phyloP scores from a whole-genome alignment of 1,139 yeast genomes.

The Taphrina deformans region DNA sequence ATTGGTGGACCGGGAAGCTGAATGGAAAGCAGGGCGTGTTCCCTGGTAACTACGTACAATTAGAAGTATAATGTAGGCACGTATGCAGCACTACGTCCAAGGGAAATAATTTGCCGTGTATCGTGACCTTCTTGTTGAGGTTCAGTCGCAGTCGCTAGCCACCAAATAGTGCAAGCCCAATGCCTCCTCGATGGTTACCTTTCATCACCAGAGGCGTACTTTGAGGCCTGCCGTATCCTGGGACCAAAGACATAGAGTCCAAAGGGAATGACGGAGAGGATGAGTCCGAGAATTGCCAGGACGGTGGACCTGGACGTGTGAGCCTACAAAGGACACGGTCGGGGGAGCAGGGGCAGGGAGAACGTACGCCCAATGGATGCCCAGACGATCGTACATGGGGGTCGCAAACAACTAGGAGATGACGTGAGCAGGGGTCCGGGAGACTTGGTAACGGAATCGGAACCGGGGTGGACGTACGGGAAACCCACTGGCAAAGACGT shows the following conservation, averaged over 20 bases:
- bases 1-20: conserved; percentile 97
- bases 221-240: conserved; percentile 20
- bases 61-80: conserved; percentile 41
- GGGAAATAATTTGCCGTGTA: neutral
- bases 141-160: neutral
- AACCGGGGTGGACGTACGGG: conserved; percentile 48
- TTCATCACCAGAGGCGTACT: conserved; percentile 23
- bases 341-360: neutral
- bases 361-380: conserved; percentile 30
- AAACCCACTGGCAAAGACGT: conserved; percentile 69
- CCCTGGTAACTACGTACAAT: conserved; percentile 93
- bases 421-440: too few relatives aligned
- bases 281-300: conserved; percentile 8
- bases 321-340: neutral
- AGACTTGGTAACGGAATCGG: too few relatives aligned
- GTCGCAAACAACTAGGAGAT: conserved; percentile 14
- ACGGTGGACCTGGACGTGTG: neutral
- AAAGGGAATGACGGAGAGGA: conserved; percentile 6
- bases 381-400: conserved; percentile 16
- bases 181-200: too few relatives aligned
- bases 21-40: conserved; percentile 88
- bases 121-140: neutral
- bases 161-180: too few relatives aligned
- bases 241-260: conserved; percentile 25
- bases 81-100: neutral